Base-by-base conservation (phyloP, 768 basidiomycete genomes). In the Agrocybe praecox region DNA sequence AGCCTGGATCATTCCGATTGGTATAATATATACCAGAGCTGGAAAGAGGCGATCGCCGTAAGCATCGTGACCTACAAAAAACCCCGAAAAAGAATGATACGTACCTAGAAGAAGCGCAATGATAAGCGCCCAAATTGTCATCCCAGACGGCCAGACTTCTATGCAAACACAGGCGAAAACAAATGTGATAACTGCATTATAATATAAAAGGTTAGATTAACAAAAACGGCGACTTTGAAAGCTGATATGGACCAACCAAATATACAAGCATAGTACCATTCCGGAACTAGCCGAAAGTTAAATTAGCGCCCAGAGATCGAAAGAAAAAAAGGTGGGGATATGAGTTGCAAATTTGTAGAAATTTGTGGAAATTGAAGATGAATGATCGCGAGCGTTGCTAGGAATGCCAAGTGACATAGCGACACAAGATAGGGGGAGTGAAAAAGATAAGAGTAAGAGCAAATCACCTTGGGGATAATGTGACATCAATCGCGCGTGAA, bases 1-100 rank as follows among this genome's bases (percentile, higher is more conserved):
- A 1, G 89, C 89, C 62, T 90, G 86, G 57, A 92, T 90, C 82
- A 90, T 86, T 60, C 77, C 90, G 53, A 88, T 83, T 14, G 91
- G 91, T 26, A 93, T 76, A 42, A 87, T 77, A 62, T 90, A 91
- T 32, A 88, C 56, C 42, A 76, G 72, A 21, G 80, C 79, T 78
- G 51, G 33, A 43, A 32, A 42, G 26, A 29, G 9, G 9, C 26
- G 9, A 52, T 21, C 22, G n/a, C 32, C 42, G 45, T 44, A 56
- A 40, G 49, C 23, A 18, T 29, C 21, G 17, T 21, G 19, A 40
- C 17, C 19, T 33, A 23, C 11, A n/a, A 19, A 45, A 45, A 15
- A 19, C 42, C n/a, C 11, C 34, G 9, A 29, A 44, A 58, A 46
- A 52, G n/a, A 46, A 53, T 36, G n/a, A n/a, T 46, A 24, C 73